A percentile compares a stretch with the other conserved stretches of the same genome.
Conservation (phyloP, 1,284 basidiomycete species). For the Rhizoctonia solani region DNA sequence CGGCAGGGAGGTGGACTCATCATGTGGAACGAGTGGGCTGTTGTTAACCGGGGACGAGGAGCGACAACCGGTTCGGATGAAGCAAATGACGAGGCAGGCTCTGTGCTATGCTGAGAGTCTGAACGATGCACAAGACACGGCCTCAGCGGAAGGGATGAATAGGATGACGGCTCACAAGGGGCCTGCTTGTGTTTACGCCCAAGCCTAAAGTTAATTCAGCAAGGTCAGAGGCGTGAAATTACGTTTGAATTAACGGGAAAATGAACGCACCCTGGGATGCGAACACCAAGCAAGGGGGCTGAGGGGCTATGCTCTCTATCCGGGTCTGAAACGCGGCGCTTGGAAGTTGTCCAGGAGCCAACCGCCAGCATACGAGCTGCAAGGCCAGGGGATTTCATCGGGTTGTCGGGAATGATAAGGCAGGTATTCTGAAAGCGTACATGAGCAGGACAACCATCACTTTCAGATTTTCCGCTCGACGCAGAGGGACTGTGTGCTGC, state of each 20-base stretch:
- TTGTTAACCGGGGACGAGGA: constrained; percentile 6
- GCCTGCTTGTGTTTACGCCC: constrained; percentile 11
- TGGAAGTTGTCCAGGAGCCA: constrained; percentile 5
- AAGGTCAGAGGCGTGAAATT: constrained; percentile 5
- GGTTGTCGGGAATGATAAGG: constrained; percentile 18
- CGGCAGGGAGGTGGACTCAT: background rate
- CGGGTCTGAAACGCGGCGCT: constrained; percentile 29
- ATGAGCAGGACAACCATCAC: constrained; percentile 9
- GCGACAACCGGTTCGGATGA: background rate
- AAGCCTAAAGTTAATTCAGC: constrained; percentile 5
- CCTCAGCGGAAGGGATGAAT: background rate
- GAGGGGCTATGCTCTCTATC: constrained; percentile 28
- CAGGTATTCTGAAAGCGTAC: constrained; percentile 27
- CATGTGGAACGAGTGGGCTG: constrained; percentile 3
- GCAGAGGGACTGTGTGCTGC: constrained; percentile 9
- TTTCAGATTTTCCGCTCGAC: constrained; percentile 9
- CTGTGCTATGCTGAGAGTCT: background rate
- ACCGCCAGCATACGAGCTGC: constrained; percentile 28
- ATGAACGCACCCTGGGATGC: constrained; percentile 27
- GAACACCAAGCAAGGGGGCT: constrained; percentile 24
- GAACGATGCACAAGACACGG: constrained; percentile 28
- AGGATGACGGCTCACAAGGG: constrained; percentile 1
- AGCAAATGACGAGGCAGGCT: background rate
- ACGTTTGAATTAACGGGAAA: constrained; percentile 22
- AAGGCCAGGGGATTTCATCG: constrained; percentile 20